Evolutionary conservation across 2,329 filamentous ascomycete genomes (phyloP).

Genomic region (Ascochyta viciae-villosae): DNA sequence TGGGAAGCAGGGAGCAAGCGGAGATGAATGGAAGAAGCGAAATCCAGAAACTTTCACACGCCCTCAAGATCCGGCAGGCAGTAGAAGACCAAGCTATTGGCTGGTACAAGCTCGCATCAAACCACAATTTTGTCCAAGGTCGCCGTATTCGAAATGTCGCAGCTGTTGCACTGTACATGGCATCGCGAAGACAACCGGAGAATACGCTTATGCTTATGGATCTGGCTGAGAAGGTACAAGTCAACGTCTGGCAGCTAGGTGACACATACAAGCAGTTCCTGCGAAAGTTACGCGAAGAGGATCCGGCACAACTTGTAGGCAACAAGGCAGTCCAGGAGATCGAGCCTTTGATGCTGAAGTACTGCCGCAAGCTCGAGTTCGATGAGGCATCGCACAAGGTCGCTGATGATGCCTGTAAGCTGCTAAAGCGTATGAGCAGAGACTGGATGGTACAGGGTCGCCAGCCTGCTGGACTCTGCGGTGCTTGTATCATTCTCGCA

Average conservation of each 20-base stretch:
- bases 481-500: constrained; percentile 91
- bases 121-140: constrained; percentile 68
- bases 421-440: constrained; percentile 90
- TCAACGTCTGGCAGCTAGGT: constrained; percentile 93
- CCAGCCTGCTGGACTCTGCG: constrained; percentile 90
- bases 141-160: constrained; percentile 84
- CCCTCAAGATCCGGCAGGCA: constrained; percentile 47
- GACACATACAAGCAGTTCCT: constrained; percentile 86
- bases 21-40: constrained; percentile 61
- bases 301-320: constrained; percentile 47
- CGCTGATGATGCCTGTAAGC: constrained; percentile 83
- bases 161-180: constrained; percentile 89
- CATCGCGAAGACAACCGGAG: constrained; percentile 77
- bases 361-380: constrained; percentile 91
- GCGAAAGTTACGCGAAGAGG: constrained; percentile 70
- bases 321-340: constrained; percentile 71
- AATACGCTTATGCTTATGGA: constrained; percentile 95
- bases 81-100: constrained; percentile 49
- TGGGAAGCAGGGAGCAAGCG: constrained; percentile 68
- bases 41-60: constrained; percentile 49
- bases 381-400: constrained; percentile 81
- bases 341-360: constrained; percentile 89
- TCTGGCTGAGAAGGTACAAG: constrained; percentile 80
- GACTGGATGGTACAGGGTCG: constrained; percentile 98
- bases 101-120: constrained; percentile 59